Conservation (phyloP, 2,329 filamentous ascomycete species). For the Penicillium sp. region DNA sequence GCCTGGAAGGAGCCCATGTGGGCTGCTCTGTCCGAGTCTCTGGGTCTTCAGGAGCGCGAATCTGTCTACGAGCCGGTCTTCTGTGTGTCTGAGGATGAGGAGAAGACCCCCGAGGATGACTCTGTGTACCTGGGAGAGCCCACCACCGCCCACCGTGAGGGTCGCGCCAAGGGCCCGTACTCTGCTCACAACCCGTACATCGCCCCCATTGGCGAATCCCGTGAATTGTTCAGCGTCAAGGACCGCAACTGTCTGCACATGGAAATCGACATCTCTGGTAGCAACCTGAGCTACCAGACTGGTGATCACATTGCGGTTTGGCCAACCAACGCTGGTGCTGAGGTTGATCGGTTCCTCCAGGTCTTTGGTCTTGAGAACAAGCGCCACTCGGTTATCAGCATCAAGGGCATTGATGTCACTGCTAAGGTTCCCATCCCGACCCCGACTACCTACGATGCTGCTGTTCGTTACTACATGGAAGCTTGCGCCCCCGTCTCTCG, state of each 20-base stretch:
- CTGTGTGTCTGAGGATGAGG: constrained; percentile 73
- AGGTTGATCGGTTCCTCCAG: constrained; percentile 86
- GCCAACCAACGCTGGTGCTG: constrained; percentile 91
- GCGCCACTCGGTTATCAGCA: constrained; percentile 76
- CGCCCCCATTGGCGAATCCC: constrained; percentile 87
- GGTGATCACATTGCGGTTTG: constrained; percentile 97
- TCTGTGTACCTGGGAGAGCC: constrained; percentile 94
- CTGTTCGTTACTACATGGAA: constrained; percentile 93
- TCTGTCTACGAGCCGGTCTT: constrained; percentile 94
- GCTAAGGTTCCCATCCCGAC: constrained; percentile 97
- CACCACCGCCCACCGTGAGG: constrained; percentile 92
- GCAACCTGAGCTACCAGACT: constrained; percentile 89
- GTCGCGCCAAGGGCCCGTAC: constrained; percentile 79
- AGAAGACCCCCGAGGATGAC: constrained; percentile 70
- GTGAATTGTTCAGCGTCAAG: constrained; percentile 84
- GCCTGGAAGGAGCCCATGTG: constrained; percentile 99
- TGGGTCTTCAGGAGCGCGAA: constrained; percentile 92
- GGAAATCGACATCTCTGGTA: constrained; percentile 87
- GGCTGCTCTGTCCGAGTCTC: constrained; percentile 75
- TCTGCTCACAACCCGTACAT: constrained; percentile 97
- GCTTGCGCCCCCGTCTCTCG: constrained; percentile 93
- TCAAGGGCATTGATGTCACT: constrained; percentile 91
- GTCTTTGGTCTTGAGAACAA: constrained; percentile 75
- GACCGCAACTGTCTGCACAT: constrained; percentile 95
- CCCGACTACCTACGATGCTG: constrained; percentile 93